Percentiles rank a stretch among this genome's conserved stretches.
Conservation (phyloP, 257 asterid genomes). For the Lantana camara region DNA sequence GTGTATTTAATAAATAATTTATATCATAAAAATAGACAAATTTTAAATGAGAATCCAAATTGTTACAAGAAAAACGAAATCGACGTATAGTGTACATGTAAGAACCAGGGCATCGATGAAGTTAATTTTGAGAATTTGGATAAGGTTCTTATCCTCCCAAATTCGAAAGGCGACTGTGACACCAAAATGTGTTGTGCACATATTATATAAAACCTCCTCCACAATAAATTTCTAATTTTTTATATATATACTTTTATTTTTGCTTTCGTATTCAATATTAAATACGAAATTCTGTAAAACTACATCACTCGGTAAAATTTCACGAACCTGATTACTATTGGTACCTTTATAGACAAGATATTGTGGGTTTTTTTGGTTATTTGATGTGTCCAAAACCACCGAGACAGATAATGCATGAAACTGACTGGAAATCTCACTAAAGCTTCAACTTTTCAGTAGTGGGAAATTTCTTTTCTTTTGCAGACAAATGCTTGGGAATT, state of each 20-base stretch:
- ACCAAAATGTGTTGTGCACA: neutral
- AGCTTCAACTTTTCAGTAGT: neutral
- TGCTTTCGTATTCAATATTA: no score
- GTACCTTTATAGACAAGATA: neutral
- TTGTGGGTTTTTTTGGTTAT: neutral
- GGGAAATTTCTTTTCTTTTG: neutral
- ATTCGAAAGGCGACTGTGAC: neutral
- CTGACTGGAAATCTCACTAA: slow-evolving; percentile 14
- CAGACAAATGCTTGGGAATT: neutral
- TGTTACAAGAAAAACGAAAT: no score
- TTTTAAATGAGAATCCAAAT: no score
- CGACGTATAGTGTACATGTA: no score
- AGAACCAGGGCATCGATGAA: no score
- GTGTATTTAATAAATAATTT: no score
- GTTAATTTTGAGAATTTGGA: no score
- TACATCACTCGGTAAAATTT: no score
- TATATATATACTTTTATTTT: neutral
- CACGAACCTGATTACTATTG: neutral
- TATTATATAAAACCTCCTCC: slow-evolving; percentile 22
- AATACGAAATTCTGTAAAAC: no score
- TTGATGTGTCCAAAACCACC: neutral
- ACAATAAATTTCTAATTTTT: slow-evolving; percentile 7
- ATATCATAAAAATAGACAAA: no score
- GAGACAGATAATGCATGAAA: neutral
- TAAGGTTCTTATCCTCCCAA: slow-evolving; percentile 18